These are phyloP conservation scores for Cercospora nicotianae DNA, from an alignment of 2,329 filamentous ascomycete species.

Conservation along the genomic window DNA sequence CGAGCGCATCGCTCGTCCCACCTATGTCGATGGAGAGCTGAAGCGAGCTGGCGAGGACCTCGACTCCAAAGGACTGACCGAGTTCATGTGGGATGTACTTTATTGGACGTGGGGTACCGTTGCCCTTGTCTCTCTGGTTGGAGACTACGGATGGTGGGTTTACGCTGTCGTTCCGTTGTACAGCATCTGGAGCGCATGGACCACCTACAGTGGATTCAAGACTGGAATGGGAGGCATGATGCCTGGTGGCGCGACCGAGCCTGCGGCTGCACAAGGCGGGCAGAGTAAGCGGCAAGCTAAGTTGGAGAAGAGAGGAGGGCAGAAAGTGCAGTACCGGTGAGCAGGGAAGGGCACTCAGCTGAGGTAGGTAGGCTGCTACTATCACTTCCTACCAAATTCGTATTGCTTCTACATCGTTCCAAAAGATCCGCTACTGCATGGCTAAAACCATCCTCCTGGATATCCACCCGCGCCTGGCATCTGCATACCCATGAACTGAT, in stretches of 20 bases:
- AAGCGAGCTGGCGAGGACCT: slow-evolving; percentile 83
- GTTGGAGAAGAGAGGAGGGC: slow-evolving; percentile 54
- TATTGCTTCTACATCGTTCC: not conserved
- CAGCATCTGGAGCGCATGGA: slow-evolving; percentile 47
- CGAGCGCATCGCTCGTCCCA: slow-evolving; percentile 79
- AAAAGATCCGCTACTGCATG: not conserved
- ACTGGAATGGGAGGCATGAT: slow-evolving; percentile 45
- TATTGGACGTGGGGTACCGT: slow-evolving; percentile 90
- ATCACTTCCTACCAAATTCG: not conserved
- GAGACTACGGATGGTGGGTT: slow-evolving; percentile 74
- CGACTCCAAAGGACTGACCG: slow-evolving; percentile 81
- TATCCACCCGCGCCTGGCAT: not conserved
- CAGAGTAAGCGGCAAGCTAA: slow-evolving; percentile 53
- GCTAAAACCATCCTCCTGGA: slow-evolving; percentile 4
- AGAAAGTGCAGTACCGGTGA: slow-evolving; percentile 50
- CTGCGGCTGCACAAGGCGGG: slow-evolving; percentile 29
- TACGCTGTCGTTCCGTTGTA: slow-evolving; percentile 55
- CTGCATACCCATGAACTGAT: slow-evolving; percentile 12
- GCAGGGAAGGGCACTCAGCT: not conserved
- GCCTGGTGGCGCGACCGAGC: slow-evolving; percentile 39
- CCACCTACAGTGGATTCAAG: slow-evolving; percentile 48
- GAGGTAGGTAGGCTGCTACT: slow-evolving; percentile 1
- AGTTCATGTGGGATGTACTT: slow-evolving; percentile 96
- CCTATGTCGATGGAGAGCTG: slow-evolving; percentile 65
- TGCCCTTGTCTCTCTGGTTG: slow-evolving; percentile 70